A percentile compares a stretch with the other conserved stretches of the same genome.
Conservation (phyloP, 345 rosid species). For the Eucalyptus viminalis region DNA sequence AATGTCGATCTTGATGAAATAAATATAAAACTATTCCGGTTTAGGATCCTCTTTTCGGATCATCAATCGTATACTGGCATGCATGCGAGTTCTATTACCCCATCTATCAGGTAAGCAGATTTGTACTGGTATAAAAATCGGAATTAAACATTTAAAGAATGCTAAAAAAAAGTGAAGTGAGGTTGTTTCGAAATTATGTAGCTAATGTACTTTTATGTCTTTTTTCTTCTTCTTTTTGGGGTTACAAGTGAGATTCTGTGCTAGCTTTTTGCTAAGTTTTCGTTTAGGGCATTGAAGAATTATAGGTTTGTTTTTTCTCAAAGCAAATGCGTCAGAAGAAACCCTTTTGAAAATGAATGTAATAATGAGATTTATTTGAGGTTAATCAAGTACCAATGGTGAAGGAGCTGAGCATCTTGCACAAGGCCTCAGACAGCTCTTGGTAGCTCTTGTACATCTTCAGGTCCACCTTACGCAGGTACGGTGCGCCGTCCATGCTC, state of each 20-base stretch:
- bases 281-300: neutral
- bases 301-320: neutral
- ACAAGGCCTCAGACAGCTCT: conserved; percentile 55
- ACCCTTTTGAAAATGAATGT: neutral
- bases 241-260: neutral
- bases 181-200: neutral
- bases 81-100: neutral
- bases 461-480: conserved; percentile 80
- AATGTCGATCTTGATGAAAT: neutral
- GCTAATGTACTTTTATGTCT: neutral
- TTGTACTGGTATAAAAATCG: neutral
- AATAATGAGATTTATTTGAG: neutral
- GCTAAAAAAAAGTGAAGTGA: neutral
- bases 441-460: conserved; percentile 59
- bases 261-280: neutral
- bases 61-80: neutral
- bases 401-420: conserved; percentile 77
- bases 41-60: neutral
- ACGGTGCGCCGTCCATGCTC: conserved; percentile 93
- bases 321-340: neutral
- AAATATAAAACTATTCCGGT: neutral
- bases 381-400: conserved; percentile 29
- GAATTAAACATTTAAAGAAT: neutral
- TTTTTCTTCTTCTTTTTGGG: neutral
- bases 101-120: neutral